Evolutionary conservation across 2,329 filamentous ascomycete genomes (phyloP).

Genomic region (Verticillium klebahnii): DNA sequence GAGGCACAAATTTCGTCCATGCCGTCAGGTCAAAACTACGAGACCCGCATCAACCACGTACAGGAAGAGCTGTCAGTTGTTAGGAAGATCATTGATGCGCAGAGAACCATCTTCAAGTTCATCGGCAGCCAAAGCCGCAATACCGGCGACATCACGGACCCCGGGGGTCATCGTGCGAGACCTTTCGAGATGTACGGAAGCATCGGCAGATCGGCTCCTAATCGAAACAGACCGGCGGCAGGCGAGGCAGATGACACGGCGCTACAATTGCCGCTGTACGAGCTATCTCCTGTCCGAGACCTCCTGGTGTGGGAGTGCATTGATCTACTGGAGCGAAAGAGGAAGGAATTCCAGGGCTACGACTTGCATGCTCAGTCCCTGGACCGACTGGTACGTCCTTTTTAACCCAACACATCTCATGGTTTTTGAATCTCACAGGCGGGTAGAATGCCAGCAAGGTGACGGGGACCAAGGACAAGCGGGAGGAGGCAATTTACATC

Average conservation of each 20-base stretch:
- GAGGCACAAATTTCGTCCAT: constrained; percentile 34
- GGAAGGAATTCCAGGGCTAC: constrained; percentile 22
- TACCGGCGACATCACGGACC: neutral
- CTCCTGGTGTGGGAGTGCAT: constrained; percentile 34
- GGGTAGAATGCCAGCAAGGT: constrained; percentile 28
- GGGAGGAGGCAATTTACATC: constrained; percentile 43
- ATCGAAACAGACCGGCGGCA: neutral
- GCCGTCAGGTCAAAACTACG: constrained; percentile 33
- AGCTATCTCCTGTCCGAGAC: constrained; percentile 3
- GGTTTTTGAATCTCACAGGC: neutral
- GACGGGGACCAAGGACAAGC: constrained; percentile 35
- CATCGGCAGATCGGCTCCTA: neutral
- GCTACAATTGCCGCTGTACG: neutral
- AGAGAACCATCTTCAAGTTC: constrained; percentile 22
- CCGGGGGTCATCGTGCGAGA: neutral
- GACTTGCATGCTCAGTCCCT: constrained; percentile 18
- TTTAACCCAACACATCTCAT: neutral
- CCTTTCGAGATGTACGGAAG: neutral
- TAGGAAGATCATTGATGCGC: constrained; percentile 26
- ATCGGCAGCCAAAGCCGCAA: neutral
- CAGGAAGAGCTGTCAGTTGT: constrained; percentile 36
- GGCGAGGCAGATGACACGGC: neutral
- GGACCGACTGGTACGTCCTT: constrained; percentile 18
- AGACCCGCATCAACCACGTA: constrained; percentile 34
- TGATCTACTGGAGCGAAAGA: constrained; percentile 29